Base-by-base conservation (phyloP, 495 filamentous ascomycete genomes). In the Talaromyces wortmannii region DNA sequence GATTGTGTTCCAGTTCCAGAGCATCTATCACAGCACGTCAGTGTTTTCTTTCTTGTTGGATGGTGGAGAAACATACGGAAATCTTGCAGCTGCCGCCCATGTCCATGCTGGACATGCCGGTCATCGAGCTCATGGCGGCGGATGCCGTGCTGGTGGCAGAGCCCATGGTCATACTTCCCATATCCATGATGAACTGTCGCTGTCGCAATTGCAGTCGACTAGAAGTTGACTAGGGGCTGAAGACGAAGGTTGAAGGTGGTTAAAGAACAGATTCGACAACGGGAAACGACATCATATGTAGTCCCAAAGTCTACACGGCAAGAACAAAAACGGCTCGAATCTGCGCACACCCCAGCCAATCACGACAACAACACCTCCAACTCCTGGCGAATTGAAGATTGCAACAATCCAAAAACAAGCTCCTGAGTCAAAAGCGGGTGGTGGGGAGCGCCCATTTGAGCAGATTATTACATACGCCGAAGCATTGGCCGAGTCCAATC, bases 1-100 rank as follows among this genome's bases (percentile, higher is more conserved):
- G 33, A 89, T 68, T 0, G 83, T 87, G 56, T 85, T 70, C 86
- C 87, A 90, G 61, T 91, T 89, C 86, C 86, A 89, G 2, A 89
- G 67, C 87, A 90, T 91, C 82, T 83, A 31, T 8, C 5, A 53
- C 6, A n/a, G 18, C 18, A 42, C 12, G 55, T 53, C 5, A 16
- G 54, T 18, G 45, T 59, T 59, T 31, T 48, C 63, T 15, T 11
- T 8, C 6, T 40, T 13, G 18, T 18, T 7, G 0, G 11, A 12
- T 32, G 17, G 18, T 4, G 29, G 43, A 15, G 6, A 15, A 2
- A 18, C 52, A 31, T 23, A 53, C 52, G 18, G 52, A 53, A 45
- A 53, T 45, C 42, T 53, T 53, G 52, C 52, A 53, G 44, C 42
- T 53, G 0, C n/a, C 43, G 10, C 52, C 52, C 52, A 53, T 53